These are phyloP conservation scores for Paraglomus brasilianum DNA, from an alignment of 192 early-diverging fungal genomes.

Conservation along the genomic window DNA sequence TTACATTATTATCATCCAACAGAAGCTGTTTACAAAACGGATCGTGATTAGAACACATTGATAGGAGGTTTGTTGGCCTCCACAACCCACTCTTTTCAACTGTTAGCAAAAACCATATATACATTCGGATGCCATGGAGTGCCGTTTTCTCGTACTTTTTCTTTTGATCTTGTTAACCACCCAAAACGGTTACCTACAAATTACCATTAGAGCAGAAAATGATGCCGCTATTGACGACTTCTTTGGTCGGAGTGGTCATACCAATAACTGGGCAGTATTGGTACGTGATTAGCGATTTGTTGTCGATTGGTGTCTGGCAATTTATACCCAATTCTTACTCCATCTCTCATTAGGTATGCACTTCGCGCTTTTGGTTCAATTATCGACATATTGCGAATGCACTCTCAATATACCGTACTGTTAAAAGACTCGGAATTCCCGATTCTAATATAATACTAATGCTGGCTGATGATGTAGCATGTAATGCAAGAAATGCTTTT, in stretches of 20 bases:
- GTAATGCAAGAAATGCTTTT: constrained; percentile 91
- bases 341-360: constrained; percentile 71
- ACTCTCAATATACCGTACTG: constrained; percentile 97
- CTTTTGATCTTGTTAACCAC: too few species aligned
- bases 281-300: constrained; percentile 45
- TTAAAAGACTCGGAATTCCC: constrained; percentile 96
- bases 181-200: too few species aligned
- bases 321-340: neutral
- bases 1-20: too few species aligned
- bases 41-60: too few species aligned
- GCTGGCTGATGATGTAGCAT: constrained; percentile 98
- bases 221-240: constrained; percentile 50
- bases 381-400: constrained; percentile 99
- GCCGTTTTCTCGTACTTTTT: too few species aligned
- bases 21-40: too few species aligned
- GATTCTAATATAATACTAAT: constrained; percentile 99
- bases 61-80: too few species aligned
- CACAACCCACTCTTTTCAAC: too few species aligned
- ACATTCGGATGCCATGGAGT: too few species aligned
- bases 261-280: constrained; percentile 99
- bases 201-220: neutral
- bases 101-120: too few species aligned
- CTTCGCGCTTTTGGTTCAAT: constrained; percentile 99
- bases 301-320: neutral
- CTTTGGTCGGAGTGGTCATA: constrained; percentile 67